Base-by-base conservation (phyloP, 176 grass and related monocot genomes). In the Tuctoria greenei region DNA sequence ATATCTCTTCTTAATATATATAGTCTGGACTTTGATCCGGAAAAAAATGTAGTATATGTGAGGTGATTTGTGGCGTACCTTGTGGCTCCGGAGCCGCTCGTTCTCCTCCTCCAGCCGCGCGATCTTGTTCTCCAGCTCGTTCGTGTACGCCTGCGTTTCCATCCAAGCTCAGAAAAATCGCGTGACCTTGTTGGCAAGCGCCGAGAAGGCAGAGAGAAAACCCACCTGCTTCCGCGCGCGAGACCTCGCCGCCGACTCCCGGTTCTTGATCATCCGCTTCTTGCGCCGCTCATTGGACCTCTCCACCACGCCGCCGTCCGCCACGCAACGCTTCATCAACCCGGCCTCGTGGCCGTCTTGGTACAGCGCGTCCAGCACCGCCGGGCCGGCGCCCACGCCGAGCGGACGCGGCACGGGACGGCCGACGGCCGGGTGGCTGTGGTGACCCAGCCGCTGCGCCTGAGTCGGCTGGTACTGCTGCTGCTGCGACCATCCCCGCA, bases 231-330 rank as follows among this genome's bases (percentile, higher is more conserved):
- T 97, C 74, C 94, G 82, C 66, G 94, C 88, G 64, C 94, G 81
- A 35, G 94, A 97, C 77, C 94, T 82, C 60, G 94, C 94, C 35
- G 91, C 94, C 13, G 94, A 97, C 47, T 97, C 94, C 37, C 94
- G 78, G 63, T 97, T 97, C 76, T 97, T 97, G 76, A 97, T 97
- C 94, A 97, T 97, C 62, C 90, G 85, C 88, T 97, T 97, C 76
- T 91, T 92, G 49, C 90, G 78, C 60, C 86, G 92, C 74, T 97
- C 94, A 39, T 73, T 89, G 57, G 63, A 81, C 69, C 83, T 77
- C 40, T 61, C 77, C n/a, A 39, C 69, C 0, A 64, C 57, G 62
- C 59, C 67, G 63, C 73, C 46, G 49, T 63, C 66, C 42, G 39
- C 75, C 57, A 23, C 70, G 76, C 4, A 65, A 12, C 57, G 75